These are phyloP conservation scores for Coemansia umbellata DNA, from an alignment of 192 early-diverging fungal species.

Conservation along the genomic window DNA sequence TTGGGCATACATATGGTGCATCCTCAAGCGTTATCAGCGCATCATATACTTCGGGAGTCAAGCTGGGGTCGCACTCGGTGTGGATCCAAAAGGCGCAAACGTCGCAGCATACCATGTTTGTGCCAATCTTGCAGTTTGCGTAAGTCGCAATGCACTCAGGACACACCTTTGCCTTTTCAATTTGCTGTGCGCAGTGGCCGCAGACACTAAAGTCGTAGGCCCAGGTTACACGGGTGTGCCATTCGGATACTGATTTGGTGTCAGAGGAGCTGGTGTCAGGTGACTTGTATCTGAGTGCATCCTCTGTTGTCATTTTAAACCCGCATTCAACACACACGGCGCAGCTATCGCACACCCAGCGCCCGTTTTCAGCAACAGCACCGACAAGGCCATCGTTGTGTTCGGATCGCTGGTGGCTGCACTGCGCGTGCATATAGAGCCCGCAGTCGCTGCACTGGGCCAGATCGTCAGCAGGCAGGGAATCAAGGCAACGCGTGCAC, in stretches of 20 bases:
- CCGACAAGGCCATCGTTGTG: constrained; percentile 7
- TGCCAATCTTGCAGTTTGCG: constrained; percentile 45
- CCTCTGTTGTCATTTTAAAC: constrained; percentile 7
- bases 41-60: constrained; percentile 55
- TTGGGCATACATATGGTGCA: constrained; percentile 58
- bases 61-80: constrained; percentile 50
- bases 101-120: constrained; percentile 63
- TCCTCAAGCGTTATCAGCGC: constrained; percentile 54
- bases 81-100: constrained; percentile 60
- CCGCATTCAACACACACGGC: constrained; percentile 42
- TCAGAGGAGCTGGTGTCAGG: too few relatives aligned
- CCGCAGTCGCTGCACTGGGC: constrained; percentile 39
- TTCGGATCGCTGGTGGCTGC: constrained; percentile 16
- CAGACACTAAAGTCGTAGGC: constrained; percentile 52
- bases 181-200: constrained; percentile 49
- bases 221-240: constrained; percentile 30
- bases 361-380: constrained; percentile 11
- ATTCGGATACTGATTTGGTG: background rate
- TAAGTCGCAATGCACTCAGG: constrained; percentile 56
- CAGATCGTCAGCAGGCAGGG: constrained; percentile 1
- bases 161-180: constrained; percentile 54
- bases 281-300: background rate
- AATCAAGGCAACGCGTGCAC: constrained; percentile 23
- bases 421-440: constrained; percentile 10
- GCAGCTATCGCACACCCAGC: constrained; percentile 46